A percentile compares a stretch with the other conserved stretches of the same genome.
Evolutionary conservation across 352 stramenopile species (phyloP).

Genomic region (Phytophthora idaei): DNA sequence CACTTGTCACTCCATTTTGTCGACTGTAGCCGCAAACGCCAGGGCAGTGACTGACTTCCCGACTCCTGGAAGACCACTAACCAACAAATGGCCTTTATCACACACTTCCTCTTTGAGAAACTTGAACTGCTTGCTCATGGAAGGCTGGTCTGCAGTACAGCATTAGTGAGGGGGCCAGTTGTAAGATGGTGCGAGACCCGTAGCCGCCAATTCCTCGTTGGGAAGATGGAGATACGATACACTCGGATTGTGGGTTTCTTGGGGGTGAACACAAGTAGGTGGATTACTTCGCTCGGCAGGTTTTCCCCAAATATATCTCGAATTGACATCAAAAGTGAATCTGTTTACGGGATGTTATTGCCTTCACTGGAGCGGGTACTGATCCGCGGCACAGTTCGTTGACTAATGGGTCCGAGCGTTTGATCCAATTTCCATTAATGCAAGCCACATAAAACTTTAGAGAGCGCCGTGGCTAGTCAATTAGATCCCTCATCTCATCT

Average conservation of each 20-base stretch:
- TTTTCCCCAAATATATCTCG: not conserved
- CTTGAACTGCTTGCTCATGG: conserved; percentile 2
- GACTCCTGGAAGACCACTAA: not conserved
- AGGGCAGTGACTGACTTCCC: not conserved
- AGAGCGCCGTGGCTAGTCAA: too few species aligned
- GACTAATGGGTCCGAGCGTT: not conserved
- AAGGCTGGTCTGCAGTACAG: not conserved
- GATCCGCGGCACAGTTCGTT: not conserved
- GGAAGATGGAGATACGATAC: not conserved
- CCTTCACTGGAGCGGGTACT: not conserved
- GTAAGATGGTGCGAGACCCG: not conserved
- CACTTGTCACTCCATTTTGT: not conserved
- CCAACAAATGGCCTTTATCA: not conserved
- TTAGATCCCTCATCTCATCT: not conserved
- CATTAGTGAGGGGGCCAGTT: not conserved
- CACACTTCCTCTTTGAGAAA: not conserved
- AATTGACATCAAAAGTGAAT: not conserved
- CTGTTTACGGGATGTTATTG: not conserved
- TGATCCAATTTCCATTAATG: not conserved
- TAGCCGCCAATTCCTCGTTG: not conserved
- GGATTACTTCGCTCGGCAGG: not conserved
- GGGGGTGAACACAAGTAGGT: not conserved
- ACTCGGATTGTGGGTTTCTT: not conserved
- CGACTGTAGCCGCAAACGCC: not conserved
- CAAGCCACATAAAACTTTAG: not conserved